Conservation (phyloP, 305 asterid species). For the Ajuga reptans region DNA sequence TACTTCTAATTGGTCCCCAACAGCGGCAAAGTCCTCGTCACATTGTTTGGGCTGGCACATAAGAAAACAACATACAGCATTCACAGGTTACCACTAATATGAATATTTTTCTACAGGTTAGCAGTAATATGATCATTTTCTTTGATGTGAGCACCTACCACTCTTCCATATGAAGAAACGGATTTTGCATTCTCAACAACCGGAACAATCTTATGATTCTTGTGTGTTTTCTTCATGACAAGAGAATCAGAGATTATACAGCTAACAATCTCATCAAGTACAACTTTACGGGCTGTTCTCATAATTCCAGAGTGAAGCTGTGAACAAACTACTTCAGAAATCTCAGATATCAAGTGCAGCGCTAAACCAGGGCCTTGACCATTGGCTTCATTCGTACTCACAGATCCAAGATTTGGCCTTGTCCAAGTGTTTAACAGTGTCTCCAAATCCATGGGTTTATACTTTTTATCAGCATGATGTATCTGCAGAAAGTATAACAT, state of each 20-base stretch:
- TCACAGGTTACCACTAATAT: slow-evolving; percentile 9
- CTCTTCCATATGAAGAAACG: slow-evolving; percentile 27
- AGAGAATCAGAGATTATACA: slow-evolving; percentile 56
- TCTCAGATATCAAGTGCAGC: slow-evolving; percentile 43
- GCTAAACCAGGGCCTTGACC: slow-evolving; percentile 30
- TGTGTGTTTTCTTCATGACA: slow-evolving; percentile 45
- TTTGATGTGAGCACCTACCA: slow-evolving; percentile 30
- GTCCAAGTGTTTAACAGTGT: slow-evolving; percentile 53
- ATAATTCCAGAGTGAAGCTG: slow-evolving; percentile 75
- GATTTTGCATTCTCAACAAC: slow-evolving; percentile 30
- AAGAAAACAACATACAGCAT: slow-evolving; percentile 19
- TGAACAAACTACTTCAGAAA: slow-evolving; percentile 65
- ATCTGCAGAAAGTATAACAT: slow-evolving; percentile 45
- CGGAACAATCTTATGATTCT: slow-evolving; percentile 35
- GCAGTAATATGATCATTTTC: slow-evolving; percentile 6
- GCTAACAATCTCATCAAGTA: slow-evolving; percentile 81
- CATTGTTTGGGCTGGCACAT: slow-evolving; percentile 42
- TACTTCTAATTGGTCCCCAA: slow-evolving; percentile 34
- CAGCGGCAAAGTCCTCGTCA: slow-evolving; percentile 23
- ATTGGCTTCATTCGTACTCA: slow-evolving; percentile 26
- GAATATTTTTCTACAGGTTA: background rate
- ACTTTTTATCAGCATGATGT: slow-evolving; percentile 47
- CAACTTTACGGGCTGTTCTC: slow-evolving; percentile 77
- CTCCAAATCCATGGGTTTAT: slow-evolving; percentile 51
- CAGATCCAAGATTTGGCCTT: slow-evolving; percentile 35